A percentile compares a stretch with the other conserved stretches of the same genome.
These are phyloP conservation scores for Spiromastix sp. DNA, from an alignment of 2,329 filamentous ascomycete species.

Conservation along the genomic window DNA sequence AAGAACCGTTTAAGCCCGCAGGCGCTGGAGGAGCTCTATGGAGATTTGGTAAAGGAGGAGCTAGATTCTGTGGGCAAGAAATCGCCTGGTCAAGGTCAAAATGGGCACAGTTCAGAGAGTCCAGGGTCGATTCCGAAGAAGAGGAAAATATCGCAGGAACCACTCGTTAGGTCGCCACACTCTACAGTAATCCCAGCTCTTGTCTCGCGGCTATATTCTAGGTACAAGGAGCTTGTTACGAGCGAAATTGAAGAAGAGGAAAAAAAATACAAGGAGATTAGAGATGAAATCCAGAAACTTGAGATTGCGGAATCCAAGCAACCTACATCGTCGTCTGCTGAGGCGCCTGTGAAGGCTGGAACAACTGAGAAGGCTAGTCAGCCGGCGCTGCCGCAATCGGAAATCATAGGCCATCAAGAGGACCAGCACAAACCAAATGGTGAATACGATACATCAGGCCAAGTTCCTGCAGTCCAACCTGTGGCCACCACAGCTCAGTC, in stretches of 20 bases:
- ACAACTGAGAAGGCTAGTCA: too few species aligned
- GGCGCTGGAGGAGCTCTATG: conserved; percentile 67
- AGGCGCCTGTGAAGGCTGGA: conserved; percentile 3
- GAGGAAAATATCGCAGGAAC: conserved; percentile 60
- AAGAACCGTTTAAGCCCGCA: conserved; percentile 63
- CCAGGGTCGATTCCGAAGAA: conserved; percentile 49
- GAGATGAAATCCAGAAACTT: conserved; percentile 58
- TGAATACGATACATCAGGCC: too few species aligned
- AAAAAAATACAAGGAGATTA: conserved; percentile 50
- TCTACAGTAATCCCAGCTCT: conserved; percentile 58
- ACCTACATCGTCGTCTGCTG: conserved; percentile 5
- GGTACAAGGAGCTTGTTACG: conserved; percentile 62
- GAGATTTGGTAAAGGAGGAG: conserved; percentile 66
- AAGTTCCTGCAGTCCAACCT: too few species aligned
- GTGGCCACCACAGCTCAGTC: too few species aligned
- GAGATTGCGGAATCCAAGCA: conserved; percentile 50
- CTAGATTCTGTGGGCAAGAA: conserved; percentile 36
- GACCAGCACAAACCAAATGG: too few species aligned
- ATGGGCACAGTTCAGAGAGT: conserved; percentile 20
- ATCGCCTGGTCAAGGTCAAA: conserved; percentile 21
- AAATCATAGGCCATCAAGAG: too few species aligned
- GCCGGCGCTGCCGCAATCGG: too few species aligned
- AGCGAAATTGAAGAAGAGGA: conserved; percentile 66
- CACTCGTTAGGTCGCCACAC: conserved; percentile 53
- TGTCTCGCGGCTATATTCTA: conserved; percentile 62